Base-by-base conservation (phyloP, 2,329 filamentous ascomycete species). In the Camillea tinctor region DNA sequence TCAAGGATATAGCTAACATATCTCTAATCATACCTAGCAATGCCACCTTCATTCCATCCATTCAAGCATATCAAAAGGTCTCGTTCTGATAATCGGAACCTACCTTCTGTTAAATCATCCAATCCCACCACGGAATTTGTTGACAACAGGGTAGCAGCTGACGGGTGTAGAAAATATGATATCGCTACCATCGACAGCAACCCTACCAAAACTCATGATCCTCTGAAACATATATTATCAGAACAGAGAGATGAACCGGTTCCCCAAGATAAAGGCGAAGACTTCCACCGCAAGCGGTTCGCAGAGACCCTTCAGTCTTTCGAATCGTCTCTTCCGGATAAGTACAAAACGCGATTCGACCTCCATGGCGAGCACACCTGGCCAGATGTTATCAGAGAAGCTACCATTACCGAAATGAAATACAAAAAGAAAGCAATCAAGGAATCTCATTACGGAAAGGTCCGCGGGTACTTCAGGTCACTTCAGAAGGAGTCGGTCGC, bases 91-190 rank as follows among this genome's bases (percentile, higher is more conserved):
- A 57, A 15, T 20, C 50, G 40, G 4, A 40, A 49, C 36, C 26
- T 50, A 30, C 22, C 52, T 26, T 51, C 60, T 40, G 60, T 62
- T 24, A 49, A 50, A 17, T 26, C 59, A n/a, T 59, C 60, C 3
- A 52, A 62, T n/a, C 60, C 60, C 24, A 57, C 60, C 9, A 44
- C 30, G 7, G 60, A 62, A 48, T 62, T 62, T 20, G 60, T 59
- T 5, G n/a, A 50, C n/a, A 59, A 50, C 22, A 50, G 60, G 52
- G 60, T 62, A 15, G 50, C 54, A 2, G n/a, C 59, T 21, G 54
- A 61, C 20, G n/a, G 21, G 7, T 17, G 49, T 52, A 20, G 19
- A 30, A 59, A 26, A 11, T 5, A 36, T 22, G 26, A 44, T 20
- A 52, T 26, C 48, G 15, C 24, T 49, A 50, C 26, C 11, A 40